phyloP scores from a whole-genome alignment of 768 basidiomycete species.

The Tylopilus vinaceipallidus region DNA sequence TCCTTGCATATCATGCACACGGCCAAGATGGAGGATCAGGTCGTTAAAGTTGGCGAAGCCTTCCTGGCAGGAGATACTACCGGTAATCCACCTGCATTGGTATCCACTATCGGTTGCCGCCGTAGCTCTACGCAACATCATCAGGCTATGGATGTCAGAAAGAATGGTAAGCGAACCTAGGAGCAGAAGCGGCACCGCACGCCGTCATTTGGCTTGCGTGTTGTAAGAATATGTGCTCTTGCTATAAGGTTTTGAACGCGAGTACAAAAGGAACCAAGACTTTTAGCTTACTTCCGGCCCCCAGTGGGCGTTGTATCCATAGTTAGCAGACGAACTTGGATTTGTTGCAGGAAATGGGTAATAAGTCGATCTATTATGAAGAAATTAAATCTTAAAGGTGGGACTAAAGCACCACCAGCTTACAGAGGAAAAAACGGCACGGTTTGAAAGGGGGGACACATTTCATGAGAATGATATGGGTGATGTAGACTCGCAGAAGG shows the following conservation, averaged over 20 bases:
- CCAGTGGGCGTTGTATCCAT: not conserved
- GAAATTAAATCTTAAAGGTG: not conserved
- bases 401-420: too few relatives aligned
- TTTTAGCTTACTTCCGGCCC: not conserved
- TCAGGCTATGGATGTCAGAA: not conserved
- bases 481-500: too few relatives aligned
- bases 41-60: not conserved
- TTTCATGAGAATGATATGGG: too few relatives aligned
- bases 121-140: constrained; percentile 4
- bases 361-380: not conserved
- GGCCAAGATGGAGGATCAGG: constrained; percentile 1
- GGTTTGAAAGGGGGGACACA: not conserved
- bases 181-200: not conserved
- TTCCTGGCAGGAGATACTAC: not conserved
- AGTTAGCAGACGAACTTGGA: accelerated
- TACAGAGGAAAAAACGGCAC: not conserved
- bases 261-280: too few relatives aligned
- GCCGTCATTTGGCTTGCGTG: not conserved
- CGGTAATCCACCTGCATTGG: constrained; percentile 7
- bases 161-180: not conserved
- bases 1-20: constrained; percentile 4
- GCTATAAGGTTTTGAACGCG: not conserved
- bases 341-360: not conserved
- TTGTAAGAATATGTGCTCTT: not conserved
- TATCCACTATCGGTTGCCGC: not conserved